Evolutionary conservation across 2,329 filamentous ascomycete genomes (phyloP), one percentile per base, ranked within the genome.

Genomic region (Didymella glomerata): DNA sequence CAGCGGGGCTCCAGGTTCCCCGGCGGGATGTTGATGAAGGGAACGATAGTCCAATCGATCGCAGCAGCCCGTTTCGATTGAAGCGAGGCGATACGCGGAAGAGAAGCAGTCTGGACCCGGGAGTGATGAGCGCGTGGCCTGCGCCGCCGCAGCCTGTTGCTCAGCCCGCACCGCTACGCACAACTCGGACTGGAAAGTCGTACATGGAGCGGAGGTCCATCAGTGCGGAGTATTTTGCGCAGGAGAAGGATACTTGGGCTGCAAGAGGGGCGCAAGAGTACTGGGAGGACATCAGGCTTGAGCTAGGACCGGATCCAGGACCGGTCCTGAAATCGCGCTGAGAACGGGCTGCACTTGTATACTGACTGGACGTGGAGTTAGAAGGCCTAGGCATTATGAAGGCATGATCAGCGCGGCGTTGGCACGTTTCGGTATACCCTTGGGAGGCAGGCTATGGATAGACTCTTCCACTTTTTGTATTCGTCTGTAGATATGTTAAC

Each of bases 21-120:
- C 45, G 34, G 22, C 36, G 22, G 24, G 22, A 44, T 2, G 14
- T 56, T 7, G 49, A 47, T 7, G 40, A 48, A 20, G 57, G 48
- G 9, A 45, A 48, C 10, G 71, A 73, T 22, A 71, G 67, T 14
- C 72, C 72, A 7, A 71, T 76, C 28, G 72, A 74, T 48, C 61
- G 63, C 16, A 61, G 61, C 2, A 72, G 66, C 41, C 71, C 73
- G 11, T 74, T 74, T 41, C 67, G 67, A 9, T 51, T 73, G 18
- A 75, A 70, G 54, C 67, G 66, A n/a, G 69, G 67, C 13, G 64
- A 70, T 34, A 71, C 71, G 9, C 45, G 63, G 38, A 68, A 62
- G 44, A 57, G 59, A 40, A 50, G 41, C 28, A 68, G 64, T 36
- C n/a, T 66, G 22, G 68, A 63, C 22, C 40, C 62, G 13, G 65